Conservation (phyloP, 1,284 basidiomycete genomes). For the Spongispora temasekensis region DNA sequence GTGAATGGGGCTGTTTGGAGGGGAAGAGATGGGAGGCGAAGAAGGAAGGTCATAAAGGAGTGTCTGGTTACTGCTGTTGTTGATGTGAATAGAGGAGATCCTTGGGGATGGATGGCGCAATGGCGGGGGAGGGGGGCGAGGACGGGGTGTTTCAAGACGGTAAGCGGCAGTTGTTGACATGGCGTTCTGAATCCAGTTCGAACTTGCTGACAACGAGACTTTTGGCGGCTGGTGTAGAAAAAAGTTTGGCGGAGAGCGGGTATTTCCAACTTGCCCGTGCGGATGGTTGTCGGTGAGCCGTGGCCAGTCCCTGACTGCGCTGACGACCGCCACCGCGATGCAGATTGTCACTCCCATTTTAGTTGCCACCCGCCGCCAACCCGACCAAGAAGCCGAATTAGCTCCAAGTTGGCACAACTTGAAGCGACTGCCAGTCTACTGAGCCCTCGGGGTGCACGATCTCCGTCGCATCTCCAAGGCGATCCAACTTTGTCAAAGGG, state of each 20-base stretch:
- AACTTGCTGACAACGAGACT: constrained; percentile 23
- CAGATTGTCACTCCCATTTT: constrained; percentile 20
- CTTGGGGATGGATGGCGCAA: constrained; percentile 54
- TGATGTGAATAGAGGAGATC: constrained; percentile 44
- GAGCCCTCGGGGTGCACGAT: not conserved
- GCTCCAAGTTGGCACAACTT: too few species aligned
- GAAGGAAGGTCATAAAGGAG: constrained; percentile 78
- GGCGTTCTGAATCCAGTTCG: constrained; percentile 38
- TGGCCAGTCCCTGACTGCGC: constrained; percentile 31
- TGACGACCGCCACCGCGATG: constrained; percentile 28
- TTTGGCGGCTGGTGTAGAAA: constrained; percentile 14
- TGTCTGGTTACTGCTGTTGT: constrained; percentile 40
- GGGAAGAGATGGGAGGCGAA: constrained; percentile 47
- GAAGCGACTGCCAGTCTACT: too few species aligned
- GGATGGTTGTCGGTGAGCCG: constrained; percentile 31
- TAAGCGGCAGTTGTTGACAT: constrained; percentile 66
- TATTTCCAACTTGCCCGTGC: constrained; percentile 13
- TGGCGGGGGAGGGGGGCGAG: constrained; percentile 64
- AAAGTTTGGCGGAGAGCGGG: constrained; percentile 9
- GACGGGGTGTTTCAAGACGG: constrained; percentile 61
- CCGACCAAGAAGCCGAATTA: constrained; percentile 16
- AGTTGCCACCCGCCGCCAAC: constrained; percentile 13
- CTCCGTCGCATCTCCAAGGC: not conserved
- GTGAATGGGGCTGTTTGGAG: constrained; percentile 48
- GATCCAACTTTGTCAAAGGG: too few species aligned